These are phyloP conservation scores for Warburgia ugandensis DNA, from an alignment of 164 flowering plant genomes.

Conservation along the genomic window DNA sequence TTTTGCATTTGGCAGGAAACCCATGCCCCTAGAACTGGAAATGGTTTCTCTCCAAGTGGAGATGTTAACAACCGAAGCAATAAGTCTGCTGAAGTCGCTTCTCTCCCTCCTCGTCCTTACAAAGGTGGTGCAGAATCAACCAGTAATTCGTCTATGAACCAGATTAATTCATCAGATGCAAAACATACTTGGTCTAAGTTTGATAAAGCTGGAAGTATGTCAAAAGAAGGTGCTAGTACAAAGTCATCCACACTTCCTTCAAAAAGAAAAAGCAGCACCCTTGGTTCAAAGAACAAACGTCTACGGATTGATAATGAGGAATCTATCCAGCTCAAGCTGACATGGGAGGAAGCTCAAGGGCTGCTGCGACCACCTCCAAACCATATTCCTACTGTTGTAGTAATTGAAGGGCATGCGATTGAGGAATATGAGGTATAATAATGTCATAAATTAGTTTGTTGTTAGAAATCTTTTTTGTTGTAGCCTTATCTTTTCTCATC, in stretches of 20 bases:
- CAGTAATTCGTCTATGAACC: constrained; percentile 20
- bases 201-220: constrained; percentile 49
- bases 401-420: constrained; percentile 78
- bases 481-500: too few relatives aligned
- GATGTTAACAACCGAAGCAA: constrained; percentile 32
- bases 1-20: constrained; percentile 14
- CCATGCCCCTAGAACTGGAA: constrained; percentile 16
- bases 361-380: constrained; percentile 66
- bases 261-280: constrained; percentile 58
- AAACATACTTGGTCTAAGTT: constrained; percentile 36
- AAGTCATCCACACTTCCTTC: constrained; percentile 30
- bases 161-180: constrained; percentile 44
- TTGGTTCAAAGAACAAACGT: constrained; percentile 61
- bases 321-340: constrained; percentile 61
- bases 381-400: constrained; percentile 41
- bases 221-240: constrained; percentile 40
- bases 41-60: constrained; percentile 26
- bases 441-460: too few relatives aligned
- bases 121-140: constrained; percentile 15
- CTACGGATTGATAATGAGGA: constrained; percentile 51
- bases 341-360: constrained; percentile 90
- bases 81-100: constrained; percentile 17
- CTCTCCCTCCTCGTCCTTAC: constrained; percentile 9
- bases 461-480: too few relatives aligned
- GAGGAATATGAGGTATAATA: constrained; percentile 75